Conservation (phyloP, 106 monocot species). For the Hemerocallis citrina region DNA sequence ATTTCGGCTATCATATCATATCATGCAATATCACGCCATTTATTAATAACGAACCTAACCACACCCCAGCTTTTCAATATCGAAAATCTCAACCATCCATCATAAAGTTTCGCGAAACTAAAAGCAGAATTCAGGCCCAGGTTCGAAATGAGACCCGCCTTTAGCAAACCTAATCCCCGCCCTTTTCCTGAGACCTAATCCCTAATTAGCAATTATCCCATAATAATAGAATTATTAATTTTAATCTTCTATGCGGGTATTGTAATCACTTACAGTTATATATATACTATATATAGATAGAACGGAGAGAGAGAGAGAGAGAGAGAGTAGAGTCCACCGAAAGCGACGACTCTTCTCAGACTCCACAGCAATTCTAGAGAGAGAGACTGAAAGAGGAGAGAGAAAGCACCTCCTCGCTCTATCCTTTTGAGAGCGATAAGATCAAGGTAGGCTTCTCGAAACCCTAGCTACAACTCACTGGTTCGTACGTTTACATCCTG, state of each 20-base stretch:
- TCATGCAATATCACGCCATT: too few relatives aligned
- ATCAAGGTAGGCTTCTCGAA: neutral
- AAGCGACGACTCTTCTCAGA: conserved; percentile 6
- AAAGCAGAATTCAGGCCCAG: too few relatives aligned
- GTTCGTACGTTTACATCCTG: neutral
- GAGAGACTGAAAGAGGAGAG: neutral
- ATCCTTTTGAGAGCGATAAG: neutral
- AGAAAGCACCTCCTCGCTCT: neutral
- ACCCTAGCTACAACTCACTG: neutral
- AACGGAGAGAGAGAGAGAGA: neutral
- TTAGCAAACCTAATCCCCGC: too few relatives aligned
- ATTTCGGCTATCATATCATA: too few relatives aligned
- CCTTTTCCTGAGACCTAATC: neutral
- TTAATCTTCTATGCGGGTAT: too few relatives aligned
- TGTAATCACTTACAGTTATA: too few relatives aligned
- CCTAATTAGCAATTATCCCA: neutral
- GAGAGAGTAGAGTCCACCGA: neutral
- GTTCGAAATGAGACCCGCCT: too few relatives aligned
- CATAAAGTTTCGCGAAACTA: too few relatives aligned
- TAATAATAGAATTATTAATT: neutral
- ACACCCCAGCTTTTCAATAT: too few relatives aligned
- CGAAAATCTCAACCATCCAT: too few relatives aligned
- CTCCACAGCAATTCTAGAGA: neutral
- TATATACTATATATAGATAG: neutral
- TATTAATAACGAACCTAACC: too few relatives aligned